Conservation (phyloP, 257 asterid species). For the Pogostemon cablin region DNA sequence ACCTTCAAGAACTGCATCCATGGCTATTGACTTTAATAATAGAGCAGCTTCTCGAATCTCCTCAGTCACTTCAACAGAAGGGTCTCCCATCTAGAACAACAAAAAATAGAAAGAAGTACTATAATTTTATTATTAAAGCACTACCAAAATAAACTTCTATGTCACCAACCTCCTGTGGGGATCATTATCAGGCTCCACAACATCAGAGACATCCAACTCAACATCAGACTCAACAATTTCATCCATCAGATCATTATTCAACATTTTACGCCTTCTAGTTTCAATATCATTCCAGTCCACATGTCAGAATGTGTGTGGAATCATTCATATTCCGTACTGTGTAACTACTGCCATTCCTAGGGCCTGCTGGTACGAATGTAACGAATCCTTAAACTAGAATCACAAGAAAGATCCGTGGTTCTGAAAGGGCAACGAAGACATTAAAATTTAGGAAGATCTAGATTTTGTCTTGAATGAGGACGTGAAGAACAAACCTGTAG, state of each 20-base stretch:
- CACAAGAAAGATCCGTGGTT: constrained; percentile 54
- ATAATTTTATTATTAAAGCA: not conserved
- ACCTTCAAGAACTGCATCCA: constrained; percentile 62
- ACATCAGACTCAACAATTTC: constrained; percentile 67
- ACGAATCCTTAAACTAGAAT: constrained; percentile 49
- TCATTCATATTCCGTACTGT: no score
- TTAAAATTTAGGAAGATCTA: constrained; percentile 7
- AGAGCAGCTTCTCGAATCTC: constrained; percentile 55
- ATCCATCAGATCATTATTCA: constrained; percentile 31
- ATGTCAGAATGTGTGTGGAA: no score
- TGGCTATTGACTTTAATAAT: constrained; percentile 50
- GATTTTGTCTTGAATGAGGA: constrained; percentile 1
- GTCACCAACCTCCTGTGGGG: constrained; percentile 54
- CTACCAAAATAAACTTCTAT: constrained; percentile 5
- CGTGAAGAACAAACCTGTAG: constrained; percentile 24
- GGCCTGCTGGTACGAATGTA: constrained; percentile 32
- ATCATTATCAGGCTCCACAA: constrained; percentile 63
- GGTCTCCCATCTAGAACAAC: constrained; percentile 64
- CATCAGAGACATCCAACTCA: constrained; percentile 56
- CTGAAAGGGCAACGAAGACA: constrained; percentile 35
- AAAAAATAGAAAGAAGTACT: not conserved
- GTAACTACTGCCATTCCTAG: no score
- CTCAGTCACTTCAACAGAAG: constrained; percentile 54
- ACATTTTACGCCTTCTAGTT: constrained; percentile 9
- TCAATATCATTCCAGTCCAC: constrained; percentile 20